Conservation (phyloP, 192 early-diverging fungal species). For the Coemansia sp. region DNA sequence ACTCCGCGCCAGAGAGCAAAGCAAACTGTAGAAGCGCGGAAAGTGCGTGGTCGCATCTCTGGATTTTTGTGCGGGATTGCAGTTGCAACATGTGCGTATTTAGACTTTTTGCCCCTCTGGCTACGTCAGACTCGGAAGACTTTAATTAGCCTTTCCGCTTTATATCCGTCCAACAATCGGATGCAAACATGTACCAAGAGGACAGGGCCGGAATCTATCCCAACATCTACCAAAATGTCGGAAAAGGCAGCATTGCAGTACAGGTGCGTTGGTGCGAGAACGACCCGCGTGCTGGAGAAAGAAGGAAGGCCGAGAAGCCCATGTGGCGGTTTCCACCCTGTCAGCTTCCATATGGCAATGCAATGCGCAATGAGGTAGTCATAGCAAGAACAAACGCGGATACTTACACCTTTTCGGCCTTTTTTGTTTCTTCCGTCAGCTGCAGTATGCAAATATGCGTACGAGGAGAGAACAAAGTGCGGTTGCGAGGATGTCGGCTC, state of each 20-base stretch:
- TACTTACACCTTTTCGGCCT: constrained; percentile 1
- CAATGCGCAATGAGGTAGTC: constrained; percentile 1
- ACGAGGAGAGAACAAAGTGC: neutral
- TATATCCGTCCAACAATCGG: neutral
- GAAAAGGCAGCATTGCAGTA: neutral
- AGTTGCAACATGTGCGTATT: neutral
- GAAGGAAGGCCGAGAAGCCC: neutral
- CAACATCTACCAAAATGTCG: neutral
- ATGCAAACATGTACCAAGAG: neutral
- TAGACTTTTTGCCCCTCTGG: neutral
- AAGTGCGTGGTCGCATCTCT: neutral
- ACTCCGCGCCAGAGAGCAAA: neutral
- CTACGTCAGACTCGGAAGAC: neutral
- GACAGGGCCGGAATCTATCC: too few species aligned
- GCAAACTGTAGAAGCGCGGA: neutral
- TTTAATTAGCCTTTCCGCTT: neutral
- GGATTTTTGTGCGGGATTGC: neutral
- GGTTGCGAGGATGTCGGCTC: neutral
- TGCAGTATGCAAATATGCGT: constrained; percentile 15
- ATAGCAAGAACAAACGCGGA: neutral
- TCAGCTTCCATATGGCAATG: neutral
- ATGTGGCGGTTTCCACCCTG: neutral
- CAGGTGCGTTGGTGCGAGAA: too few species aligned
- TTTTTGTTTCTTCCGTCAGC: neutral
- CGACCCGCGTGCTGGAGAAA: neutral